Base-by-base conservation (phyloP, 352 stramenopile species). In the Phytophthora syringae region DNA sequence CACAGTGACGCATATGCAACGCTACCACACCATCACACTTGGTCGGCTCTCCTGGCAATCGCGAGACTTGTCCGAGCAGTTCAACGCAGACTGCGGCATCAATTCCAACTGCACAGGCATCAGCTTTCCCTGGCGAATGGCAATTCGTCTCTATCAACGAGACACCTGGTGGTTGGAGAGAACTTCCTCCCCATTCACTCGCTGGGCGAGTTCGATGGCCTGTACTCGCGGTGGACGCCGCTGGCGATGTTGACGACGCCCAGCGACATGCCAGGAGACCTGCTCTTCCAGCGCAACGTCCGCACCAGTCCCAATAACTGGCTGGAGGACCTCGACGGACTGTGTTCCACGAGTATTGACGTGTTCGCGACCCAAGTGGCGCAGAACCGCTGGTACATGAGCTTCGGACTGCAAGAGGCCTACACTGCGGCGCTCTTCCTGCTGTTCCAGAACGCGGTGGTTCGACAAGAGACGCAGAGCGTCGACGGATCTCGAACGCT, bases 351-450 rank as follows among this genome's bases (percentile, higher is more conserved):
- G 7, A 70, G 64, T 7, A 57, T 82, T 48, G 77, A 89, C 45
- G 64, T 70, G 2, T 67, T 81, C 12, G 67, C 67, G 12, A 55
- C 55, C 2, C 73, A 74, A 21, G 48, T 82, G n/a, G 67, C 71
- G 24, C 44, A 65, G 65, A 86, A 87, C 55, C 68, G 61, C 42
- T 82, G 67, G 64, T 72, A 76, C 57, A 86, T 86, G 52, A 64
- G 78, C 21, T 62, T 43, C 21, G 76, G 77, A 1, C 24, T 87
- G 16, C 80, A 89, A 39, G 75, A 81, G 18, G 64, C 70, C 15
- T 89, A 87, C 64, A 85, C 79, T 0, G 60, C 75, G 0, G 77
- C 66, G 7, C 56, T 87, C 18, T 86, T 82, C 57, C 82, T 86
- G 57, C 62, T 87, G 4, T 85, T 89, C 51, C 80, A 89, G 60